A percentile compares a stretch with the other conserved stretches of the same genome.
Conservation (phyloP, 2,329 filamentous ascomycete species). For the Ophiostoma sp. region DNA sequence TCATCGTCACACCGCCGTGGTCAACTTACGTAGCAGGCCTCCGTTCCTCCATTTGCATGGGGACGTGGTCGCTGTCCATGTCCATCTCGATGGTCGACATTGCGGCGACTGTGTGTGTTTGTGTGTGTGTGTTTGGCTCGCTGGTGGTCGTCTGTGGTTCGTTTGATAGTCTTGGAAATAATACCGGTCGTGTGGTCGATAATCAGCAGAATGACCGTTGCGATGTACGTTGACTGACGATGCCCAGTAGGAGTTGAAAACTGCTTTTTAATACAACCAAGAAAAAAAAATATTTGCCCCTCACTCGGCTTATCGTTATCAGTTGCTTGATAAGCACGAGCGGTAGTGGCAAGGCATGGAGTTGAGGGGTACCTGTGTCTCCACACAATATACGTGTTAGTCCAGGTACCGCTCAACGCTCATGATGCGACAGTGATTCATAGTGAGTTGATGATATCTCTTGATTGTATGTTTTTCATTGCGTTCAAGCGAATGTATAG, state of each 20-base stretch:
- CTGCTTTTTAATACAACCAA: slow-evolving; percentile 10
- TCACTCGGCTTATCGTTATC: slow-evolving; percentile 17
- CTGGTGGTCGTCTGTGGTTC: background rate
- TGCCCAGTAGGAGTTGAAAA: background rate
- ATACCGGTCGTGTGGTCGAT: background rate
- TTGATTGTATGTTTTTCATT: background rate
- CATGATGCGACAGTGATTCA: background rate
- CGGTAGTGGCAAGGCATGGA: background rate
- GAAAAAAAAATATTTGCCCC: slow-evolving; percentile 14
- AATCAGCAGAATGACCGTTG: background rate
- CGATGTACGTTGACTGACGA: background rate
- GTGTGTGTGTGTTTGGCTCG: background rate
- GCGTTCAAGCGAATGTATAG: too few species aligned
- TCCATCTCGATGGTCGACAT: slow-evolving; percentile 34
- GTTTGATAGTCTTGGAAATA: background rate
- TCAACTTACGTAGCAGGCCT: slow-evolving; percentile 34
- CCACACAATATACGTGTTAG: slow-evolving; percentile 1
- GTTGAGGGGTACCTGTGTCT: background rate
- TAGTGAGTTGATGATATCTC: background rate
- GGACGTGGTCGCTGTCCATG: slow-evolving; percentile 31
- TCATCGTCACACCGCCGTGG: background rate
- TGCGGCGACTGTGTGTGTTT: slow-evolving; percentile 12
- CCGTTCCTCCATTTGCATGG: slow-evolving; percentile 29
- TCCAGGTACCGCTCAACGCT: background rate
- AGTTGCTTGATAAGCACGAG: slow-evolving; percentile 3